phyloP scores from a whole-genome alignment of 805 yeast species.

The Ogataea henricii region DNA sequence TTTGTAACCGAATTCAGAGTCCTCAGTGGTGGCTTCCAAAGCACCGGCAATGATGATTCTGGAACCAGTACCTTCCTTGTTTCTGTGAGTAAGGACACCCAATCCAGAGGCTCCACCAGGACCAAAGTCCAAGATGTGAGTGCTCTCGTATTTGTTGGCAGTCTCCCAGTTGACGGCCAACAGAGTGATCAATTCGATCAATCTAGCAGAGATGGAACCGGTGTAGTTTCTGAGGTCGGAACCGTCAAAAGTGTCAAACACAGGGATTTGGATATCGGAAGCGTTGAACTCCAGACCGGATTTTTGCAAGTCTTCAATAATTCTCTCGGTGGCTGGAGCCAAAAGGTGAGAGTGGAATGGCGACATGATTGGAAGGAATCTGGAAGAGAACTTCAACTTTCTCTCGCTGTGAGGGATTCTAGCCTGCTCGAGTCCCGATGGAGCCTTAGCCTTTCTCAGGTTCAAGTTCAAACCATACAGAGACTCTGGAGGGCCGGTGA shows the following conservation, averaged over 20 bases:
- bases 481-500: conserved; percentile 98
- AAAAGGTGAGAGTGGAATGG: conserved; percentile 96
- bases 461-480: conserved; percentile 92
- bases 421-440: conserved; percentile 91
- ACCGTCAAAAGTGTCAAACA: conserved; percentile 87
- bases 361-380: conserved; percentile 92
- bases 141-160: conserved; percentile 78
- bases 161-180: conserved; percentile 93
- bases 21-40: conserved; percentile 62
- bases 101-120: conserved; percentile 98
- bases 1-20: conserved; percentile 92
- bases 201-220: conserved; percentile 64
- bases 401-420: conserved; percentile 93
- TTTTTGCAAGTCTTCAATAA: conserved; percentile 63
- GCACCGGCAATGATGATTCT: conserved; percentile 94
- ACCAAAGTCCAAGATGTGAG: conserved; percentile 95
- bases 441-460: conserved; percentile 91
- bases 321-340: conserved; percentile 65
- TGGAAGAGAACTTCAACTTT: conserved; percentile 87
- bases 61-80: conserved; percentile 98
- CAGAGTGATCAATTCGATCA: conserved; percentile 80
- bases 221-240: conserved; percentile 61
- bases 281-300: conserved; percentile 59
- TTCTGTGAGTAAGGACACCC: conserved; percentile 94
- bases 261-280: conserved; percentile 73